Base-by-base conservation (phyloP, 140 eudicot genomes). In the Bidens hawaiensis region DNA sequence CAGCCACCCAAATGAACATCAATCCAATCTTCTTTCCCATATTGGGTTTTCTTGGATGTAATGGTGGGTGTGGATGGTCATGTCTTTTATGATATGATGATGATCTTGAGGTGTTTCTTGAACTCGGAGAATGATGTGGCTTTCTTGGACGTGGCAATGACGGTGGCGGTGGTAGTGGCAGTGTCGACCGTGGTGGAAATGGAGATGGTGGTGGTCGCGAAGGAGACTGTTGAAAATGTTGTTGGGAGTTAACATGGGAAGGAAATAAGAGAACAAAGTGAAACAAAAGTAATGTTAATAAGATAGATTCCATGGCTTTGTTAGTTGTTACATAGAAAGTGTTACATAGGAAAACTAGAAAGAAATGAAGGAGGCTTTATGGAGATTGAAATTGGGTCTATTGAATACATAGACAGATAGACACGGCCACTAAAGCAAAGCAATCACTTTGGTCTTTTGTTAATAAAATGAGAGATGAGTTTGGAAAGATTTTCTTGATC, bases 1-100 rank as follows among this genome's bases (percentile, higher is more conserved):
- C 76, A 4, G 64, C 80, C 17, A 79, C 63, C 46, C 80, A 82
- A 4, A 48, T 14, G 47, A 85, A 82, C 69, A 72, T 31, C 47
- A 77, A 63, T 41, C 94, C 94, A 53, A 82, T 33, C 50, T 68
- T 78, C 88, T 83, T 81, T 34, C 93, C 95, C 48, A 60, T 24
- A 69, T 81, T 78, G 38, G 64, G 60, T 45, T 67, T 74, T 6
- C 58, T n/a, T 3, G 69, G 8, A 25, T 74, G 68, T 8, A 67
- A 60, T 22, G 65, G 71, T 43, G 65, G 10, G 59, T 67, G 68
- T 21, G 53, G 73, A 1, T 59, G 65, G 27, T 36, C 28, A 67
- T 11, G 61, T 16, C 60, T 69, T 69, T 6, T 60, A 48, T 31
- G 42, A 49, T 58, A 58, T 14, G 74, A 5, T 21, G 60, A 4